A percentile compares a stretch with the other conserved stretches of the same genome.
Evolutionary conservation across 2,329 filamentous ascomycete species (phyloP).

Genomic region (Magnaporthiopsis incrustans): DNA sequence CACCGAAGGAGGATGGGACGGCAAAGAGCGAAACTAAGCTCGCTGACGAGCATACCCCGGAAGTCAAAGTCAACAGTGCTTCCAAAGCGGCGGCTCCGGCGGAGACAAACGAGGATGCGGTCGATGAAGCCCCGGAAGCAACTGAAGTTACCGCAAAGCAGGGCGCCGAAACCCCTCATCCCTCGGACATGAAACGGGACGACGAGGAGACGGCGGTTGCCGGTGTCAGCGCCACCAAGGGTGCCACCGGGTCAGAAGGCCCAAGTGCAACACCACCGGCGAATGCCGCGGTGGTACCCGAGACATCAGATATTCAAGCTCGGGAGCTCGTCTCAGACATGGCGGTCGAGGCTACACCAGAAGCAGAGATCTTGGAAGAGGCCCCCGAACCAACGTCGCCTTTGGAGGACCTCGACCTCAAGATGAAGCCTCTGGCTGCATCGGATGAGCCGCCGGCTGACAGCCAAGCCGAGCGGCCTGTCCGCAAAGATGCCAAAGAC

Average conservation of each 20-base stretch:
- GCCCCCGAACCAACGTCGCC: not conserved
- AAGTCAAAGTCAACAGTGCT: not conserved
- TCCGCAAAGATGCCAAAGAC: not conserved
- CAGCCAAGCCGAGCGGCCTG: not conserved
- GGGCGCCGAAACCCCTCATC: not conserved
- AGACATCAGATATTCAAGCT: not conserved
- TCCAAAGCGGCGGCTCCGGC: not conserved
- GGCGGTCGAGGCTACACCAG: not conserved
- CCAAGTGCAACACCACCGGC: not conserved
- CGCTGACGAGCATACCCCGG: not conserved
- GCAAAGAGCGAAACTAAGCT: not conserved
- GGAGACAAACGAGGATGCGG: not conserved
- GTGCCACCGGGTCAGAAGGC: not conserved
- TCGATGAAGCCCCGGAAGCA: not conserved
- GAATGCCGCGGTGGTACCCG: not conserved
- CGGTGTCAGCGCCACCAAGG: not conserved
- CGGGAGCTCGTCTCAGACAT: not conserved
- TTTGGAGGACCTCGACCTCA: not conserved
- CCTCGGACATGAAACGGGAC: not conserved
- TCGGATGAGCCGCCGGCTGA: not conserved
- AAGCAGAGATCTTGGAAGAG: not conserved
- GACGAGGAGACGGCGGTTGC: not conserved
- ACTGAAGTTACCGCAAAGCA: not conserved
- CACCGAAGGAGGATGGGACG: not conserved
- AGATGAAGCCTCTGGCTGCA: slow-evolving; percentile 3